Evolutionary conservation across 2,329 filamentous ascomycete species (phyloP).

Genomic region (Metarhizium robertsii): DNA sequence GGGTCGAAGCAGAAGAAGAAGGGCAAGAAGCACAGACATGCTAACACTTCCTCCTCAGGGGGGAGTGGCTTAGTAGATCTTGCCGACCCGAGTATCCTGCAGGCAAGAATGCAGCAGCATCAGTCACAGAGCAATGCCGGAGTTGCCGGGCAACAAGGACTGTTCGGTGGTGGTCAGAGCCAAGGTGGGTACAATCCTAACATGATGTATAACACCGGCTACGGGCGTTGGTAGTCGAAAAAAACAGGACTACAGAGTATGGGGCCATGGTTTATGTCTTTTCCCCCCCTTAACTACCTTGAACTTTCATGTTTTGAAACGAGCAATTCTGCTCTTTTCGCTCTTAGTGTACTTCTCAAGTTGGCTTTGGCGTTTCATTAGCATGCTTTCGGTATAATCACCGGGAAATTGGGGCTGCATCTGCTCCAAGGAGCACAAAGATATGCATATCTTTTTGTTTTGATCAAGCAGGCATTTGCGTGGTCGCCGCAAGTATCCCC

Average conservation of each 20-base stretch:
- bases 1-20: slow-evolving; percentile 99
- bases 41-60: slow-evolving; percentile 99
- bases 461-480: slow-evolving; percentile 22
- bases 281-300: slow-evolving; percentile 9
- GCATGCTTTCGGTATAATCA: slow-evolving; percentile 12
- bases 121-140: slow-evolving; percentile 71
- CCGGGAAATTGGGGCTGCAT: slow-evolving; percentile 13
- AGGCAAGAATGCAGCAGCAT: slow-evolving; percentile 94
- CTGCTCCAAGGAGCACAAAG: slow-evolving; percentile 17
- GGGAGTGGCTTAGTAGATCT: slow-evolving; percentile 99
- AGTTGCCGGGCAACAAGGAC: slow-evolving; percentile 63
- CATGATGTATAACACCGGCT: slow-evolving; percentile 73
- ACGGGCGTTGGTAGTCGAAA: slow-evolving; percentile 53
- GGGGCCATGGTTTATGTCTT: slow-evolving; percentile 10
- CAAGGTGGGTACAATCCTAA: slow-evolving; percentile 92
- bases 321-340: slow-evolving; percentile 11
- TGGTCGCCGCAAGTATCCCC: slow-evolving; percentile 14
- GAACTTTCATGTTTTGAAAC: slow-evolving; percentile 12
- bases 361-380: slow-evolving; percentile 18
- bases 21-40: slow-evolving; percentile 99
- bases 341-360: slow-evolving; percentile 9
- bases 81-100: slow-evolving; percentile 99
- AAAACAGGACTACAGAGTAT: not conserved
- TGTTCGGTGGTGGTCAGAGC: slow-evolving; percentile 77
- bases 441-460: slow-evolving; percentile 14